Evolutionary conservation across 768 basidiomycete genomes (phyloP).

Genomic region (Hericium rajendrae): DNA sequence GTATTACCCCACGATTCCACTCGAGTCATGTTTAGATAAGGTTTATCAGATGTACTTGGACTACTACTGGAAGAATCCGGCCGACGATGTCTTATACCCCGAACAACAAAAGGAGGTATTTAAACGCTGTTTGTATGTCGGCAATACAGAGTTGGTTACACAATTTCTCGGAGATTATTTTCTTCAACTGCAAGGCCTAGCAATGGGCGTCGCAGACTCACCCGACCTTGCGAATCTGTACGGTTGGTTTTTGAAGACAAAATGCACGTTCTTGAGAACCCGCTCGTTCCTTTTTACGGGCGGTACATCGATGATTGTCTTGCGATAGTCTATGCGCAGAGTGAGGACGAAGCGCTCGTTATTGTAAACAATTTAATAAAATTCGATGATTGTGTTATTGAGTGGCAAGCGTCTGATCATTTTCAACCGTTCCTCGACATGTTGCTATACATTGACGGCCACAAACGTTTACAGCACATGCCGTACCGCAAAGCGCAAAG

Average conservation of each 20-base stretch:
- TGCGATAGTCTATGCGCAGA: constrained; percentile 5
- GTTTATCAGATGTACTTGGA: background rate
- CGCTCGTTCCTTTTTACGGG: constrained; percentile 19
- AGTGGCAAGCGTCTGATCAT: constrained; percentile 2
- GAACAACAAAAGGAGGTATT: background rate
- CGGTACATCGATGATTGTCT: constrained; percentile 26
- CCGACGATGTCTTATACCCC: background rate
- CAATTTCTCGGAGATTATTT: constrained; percentile 16
- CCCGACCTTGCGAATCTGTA: constrained; percentile 26
- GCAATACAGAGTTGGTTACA: constrained; percentile 14
- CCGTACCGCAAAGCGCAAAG: constrained; percentile 8
- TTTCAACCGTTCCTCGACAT: constrained; percentile 20
- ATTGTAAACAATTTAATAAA: background rate
- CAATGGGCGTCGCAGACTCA: constrained; percentile 14
- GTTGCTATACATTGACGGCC: constrained; percentile 8
- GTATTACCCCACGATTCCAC: background rate
- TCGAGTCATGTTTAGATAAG: background rate
- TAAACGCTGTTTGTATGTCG: background rate
- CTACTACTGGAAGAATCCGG: background rate
- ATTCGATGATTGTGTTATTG: constrained; percentile 11
- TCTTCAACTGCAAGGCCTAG: constrained; percentile 13
- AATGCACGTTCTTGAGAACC: constrained; percentile 4
- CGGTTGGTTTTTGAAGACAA: constrained; percentile 17
- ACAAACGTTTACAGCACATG: constrained; percentile 1
- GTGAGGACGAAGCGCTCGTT: background rate